Percentiles rank a stretch among this genome's conserved stretches.
phyloP scores from a whole-genome alignment of 495 filamentous ascomycete species.

The Aspergillus avenaceus region DNA sequence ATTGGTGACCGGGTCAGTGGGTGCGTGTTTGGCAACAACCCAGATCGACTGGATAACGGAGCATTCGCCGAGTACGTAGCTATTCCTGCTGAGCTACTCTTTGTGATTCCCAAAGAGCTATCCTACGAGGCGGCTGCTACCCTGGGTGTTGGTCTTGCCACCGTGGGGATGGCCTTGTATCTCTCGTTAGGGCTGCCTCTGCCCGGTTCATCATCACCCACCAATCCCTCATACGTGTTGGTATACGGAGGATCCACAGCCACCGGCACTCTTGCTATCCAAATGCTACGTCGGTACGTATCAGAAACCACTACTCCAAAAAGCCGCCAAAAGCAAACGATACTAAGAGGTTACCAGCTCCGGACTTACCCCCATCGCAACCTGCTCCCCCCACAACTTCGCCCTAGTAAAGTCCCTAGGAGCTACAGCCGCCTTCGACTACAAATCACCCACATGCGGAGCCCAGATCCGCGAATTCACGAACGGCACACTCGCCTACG shows the following conservation, averaged over 20 bases:
- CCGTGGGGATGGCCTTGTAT: not conserved
- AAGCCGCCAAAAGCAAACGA: no score
- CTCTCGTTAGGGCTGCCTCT: not conserved
- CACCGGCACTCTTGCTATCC: not conserved
- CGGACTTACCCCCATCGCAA: conserved; percentile 37
- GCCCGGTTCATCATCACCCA: not conserved
- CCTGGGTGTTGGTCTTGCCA: not conserved
- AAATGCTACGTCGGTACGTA: not conserved
- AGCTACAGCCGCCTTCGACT: conserved; percentile 47
- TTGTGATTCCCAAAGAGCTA: not conserved
- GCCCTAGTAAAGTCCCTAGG: conserved; percentile 38
- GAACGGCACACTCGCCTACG: conserved; percentile 18
- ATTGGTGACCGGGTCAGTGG: conserved; percentile 50
- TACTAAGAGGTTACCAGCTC: no score
- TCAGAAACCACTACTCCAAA: not conserved
- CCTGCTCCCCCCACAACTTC: conserved; percentile 49
- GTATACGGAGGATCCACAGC: not conserved
- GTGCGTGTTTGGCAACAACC: conserved; percentile 38
- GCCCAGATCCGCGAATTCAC: conserved; percentile 32
- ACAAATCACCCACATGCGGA: conserved; percentile 31
- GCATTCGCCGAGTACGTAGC: conserved; percentile 44
- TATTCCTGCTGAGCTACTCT: not conserved
- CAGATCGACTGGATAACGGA: conserved; percentile 35
- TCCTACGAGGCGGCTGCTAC: not conserved
- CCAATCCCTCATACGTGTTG: not conserved